Evolutionary conservation across 495 filamentous ascomycete species (phyloP), one percentile per base, ranked within the genome.

Genomic region (Tuber magnatum): DNA sequence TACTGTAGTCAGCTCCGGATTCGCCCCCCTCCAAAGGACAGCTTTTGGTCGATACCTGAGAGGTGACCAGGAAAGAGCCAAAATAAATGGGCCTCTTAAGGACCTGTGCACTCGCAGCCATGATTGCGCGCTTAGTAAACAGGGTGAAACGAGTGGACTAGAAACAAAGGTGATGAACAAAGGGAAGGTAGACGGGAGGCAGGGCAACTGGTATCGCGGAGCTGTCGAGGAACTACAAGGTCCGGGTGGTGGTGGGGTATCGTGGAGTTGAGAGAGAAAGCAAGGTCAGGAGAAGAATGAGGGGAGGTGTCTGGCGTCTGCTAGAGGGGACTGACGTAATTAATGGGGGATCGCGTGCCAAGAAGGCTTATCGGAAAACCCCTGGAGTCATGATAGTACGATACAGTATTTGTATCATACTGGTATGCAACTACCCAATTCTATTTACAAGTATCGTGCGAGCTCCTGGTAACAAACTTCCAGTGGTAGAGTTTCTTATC

Each of bases 31-130:
- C 65, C 28, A 32, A 18, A 51, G 38, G 70, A 40, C 12, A 41
- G 24, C 16, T 69, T 24, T 20, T 24, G 7, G 76, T 22, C 28
- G 65, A 28, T 82, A 88, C 89, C 82, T 91, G 90, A 71, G 85
- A 83, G 18, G 90, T 91, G 70, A 92, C 89, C 35, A 90, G 85
- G 75, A 90, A 92, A 22, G 86, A 84, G 32, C 89, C 90, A 75
- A 92, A 92, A 83, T 88, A 84, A 73, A 91, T 85, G 43, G 84
- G 81, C n/a, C 78, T 82, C 51, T 61, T 68, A 22, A 51, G 44
- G 44, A 61, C 71, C 35, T 40, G 39, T 70, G 18, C 1, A 20
- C 3, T 10, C 16, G 70, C 35, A 41, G 75, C 68, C 75, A 77
- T 77, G 39, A 28, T 51, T 72, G 20, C 14, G 56, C 56, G 56